Evolutionary conservation across 2,329 filamentous ascomycete species (phyloP).

Genomic region (Exophiala spinifera): DNA sequence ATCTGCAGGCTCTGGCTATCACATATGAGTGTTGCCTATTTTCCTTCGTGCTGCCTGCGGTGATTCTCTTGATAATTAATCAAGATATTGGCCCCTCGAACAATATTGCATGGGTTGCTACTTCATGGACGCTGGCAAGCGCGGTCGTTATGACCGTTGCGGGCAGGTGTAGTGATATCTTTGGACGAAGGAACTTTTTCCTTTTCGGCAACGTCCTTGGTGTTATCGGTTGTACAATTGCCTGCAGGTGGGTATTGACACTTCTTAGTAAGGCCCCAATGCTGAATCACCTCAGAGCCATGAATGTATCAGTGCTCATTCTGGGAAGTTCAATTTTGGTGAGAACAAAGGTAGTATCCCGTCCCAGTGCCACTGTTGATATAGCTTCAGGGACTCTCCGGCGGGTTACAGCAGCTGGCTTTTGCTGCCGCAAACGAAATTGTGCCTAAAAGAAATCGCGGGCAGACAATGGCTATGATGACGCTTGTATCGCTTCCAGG

Average conservation of each 20-base stretch:
- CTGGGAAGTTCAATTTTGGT: conserved; percentile 13
- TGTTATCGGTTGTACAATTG: conserved; percentile 11
- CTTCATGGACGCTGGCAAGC: conserved; percentile 9
- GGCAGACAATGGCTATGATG: conserved; percentile 15
- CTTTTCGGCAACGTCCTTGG: conserved; percentile 12
- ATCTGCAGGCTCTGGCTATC: conserved; percentile 16
- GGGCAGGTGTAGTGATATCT: conserved; percentile 17
- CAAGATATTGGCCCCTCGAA: conserved; percentile 14
- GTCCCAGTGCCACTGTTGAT: background rate
- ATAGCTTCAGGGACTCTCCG: conserved; percentile 5
- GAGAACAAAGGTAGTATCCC: background rate
- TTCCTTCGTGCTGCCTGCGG: conserved; percentile 9
- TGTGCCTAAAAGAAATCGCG: conserved; percentile 16
- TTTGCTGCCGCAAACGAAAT: conserved; percentile 16
- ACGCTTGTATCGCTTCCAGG: conserved; percentile 12
- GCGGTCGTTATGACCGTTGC: conserved; percentile 12
- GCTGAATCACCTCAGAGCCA: too few species aligned
- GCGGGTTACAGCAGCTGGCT: conserved; percentile 12
- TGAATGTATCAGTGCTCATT: conserved; percentile 7
- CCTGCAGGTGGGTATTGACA: background rate
- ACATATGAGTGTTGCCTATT: conserved; percentile 14
- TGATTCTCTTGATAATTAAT: conserved; percentile 13
- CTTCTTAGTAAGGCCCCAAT: background rate
- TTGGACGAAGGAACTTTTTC: conserved; percentile 15
- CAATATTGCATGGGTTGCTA: conserved; percentile 9